Percentiles rank a stretch among this genome's conserved stretches.
These are phyloP conservation scores for Metarhizium rileyi DNA, from an alignment of 2,329 filamentous ascomycete species.

Conservation along the genomic window DNA sequence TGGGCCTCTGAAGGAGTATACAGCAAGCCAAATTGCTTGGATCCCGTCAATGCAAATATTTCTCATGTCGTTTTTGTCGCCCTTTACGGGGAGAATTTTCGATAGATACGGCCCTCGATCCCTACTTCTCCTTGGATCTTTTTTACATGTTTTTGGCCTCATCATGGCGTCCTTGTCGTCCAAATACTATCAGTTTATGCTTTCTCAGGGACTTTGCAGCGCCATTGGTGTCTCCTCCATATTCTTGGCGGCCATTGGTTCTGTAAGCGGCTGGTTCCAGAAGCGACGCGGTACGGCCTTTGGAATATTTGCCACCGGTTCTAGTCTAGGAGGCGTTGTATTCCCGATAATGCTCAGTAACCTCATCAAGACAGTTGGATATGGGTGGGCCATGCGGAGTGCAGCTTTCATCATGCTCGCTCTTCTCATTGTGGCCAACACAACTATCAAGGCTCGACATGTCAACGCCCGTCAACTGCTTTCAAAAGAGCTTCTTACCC, in stretches of 20 bases:
- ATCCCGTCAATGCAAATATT: constrained; percentile 43
- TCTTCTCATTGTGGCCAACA: constrained; percentile 22
- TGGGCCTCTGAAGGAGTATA: constrained; percentile 36
- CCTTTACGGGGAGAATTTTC: constrained; percentile 28
- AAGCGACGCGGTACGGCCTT: constrained; percentile 25
- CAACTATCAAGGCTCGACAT: constrained; percentile 21
- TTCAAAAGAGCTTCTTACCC: constrained; percentile 3
- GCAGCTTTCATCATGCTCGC: constrained; percentile 27
- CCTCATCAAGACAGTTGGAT: constrained; percentile 26
- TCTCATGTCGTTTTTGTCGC: not conserved
- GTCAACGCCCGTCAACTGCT: not conserved
- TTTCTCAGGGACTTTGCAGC: constrained; percentile 28
- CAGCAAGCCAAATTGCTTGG: constrained; percentile 49
- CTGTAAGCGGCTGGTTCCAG: constrained; percentile 24
- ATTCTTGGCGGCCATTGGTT: constrained; percentile 23
- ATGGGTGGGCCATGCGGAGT: constrained; percentile 29
- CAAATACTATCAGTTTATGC: constrained; percentile 9
- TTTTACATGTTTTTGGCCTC: constrained; percentile 49
- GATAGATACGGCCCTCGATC: constrained; percentile 53
- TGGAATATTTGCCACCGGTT: constrained; percentile 25
- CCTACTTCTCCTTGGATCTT: constrained; percentile 40
- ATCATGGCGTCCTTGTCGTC: constrained; percentile 8
- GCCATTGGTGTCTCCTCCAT: constrained; percentile 26
- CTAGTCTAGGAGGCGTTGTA: constrained; percentile 28
- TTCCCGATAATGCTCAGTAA: constrained; percentile 30